Base-by-base conservation (phyloP, 208 protist species). In the Leishmania turanica region DNA sequence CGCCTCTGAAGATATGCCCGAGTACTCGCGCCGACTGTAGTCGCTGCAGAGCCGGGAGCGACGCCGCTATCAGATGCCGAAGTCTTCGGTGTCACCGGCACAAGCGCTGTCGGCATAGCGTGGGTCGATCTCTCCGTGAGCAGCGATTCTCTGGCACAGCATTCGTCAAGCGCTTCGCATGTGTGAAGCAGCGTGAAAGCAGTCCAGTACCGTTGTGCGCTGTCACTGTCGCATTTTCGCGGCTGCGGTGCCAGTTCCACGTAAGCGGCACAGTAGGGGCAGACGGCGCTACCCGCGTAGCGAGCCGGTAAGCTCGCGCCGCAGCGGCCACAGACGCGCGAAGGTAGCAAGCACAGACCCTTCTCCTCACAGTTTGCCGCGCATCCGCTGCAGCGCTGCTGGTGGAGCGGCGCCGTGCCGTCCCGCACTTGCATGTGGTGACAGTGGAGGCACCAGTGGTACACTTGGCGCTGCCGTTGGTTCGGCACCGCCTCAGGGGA, bases 221-320 rank as follows among this genome's bases (percentile, higher is more conserved):
- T 34, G 51, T 1, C 54, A 34, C 37, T 24, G 37, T 73, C 27
- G 47, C 56, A 27, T 8, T 4, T 51, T 66, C 68, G 58, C 5
- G 60, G 42, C 64, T 77, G 77, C 60, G 56, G 47, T 13, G 47
- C 64, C 3, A 76, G 73, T 37, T 37, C 49, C 31, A 87, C 53
- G 54, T 85, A 89, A 15, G 74, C 75, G 1, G 80, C 84, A 56
- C 88, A 91, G 65, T 51, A 42, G 6, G 85, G 80, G 72, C 88
- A 91, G 49, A 89, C 84, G 45, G 78, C 82, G 45, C 80, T 69
- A 13, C 75, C 75, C 51, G 42, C 78, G 51, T 81, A 78, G 56
- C 49, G 31, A 42, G 54, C 15, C 1, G 76, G 82, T 54, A 91
- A 53, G 65, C 34, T 15, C 15, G 24, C 54, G 40, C 77, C 73